Evolutionary conservation across 176 grass and related monocot genomes (phyloP), one percentile per base, ranked within the genome.

Genomic region (Areca catechu): DNA sequence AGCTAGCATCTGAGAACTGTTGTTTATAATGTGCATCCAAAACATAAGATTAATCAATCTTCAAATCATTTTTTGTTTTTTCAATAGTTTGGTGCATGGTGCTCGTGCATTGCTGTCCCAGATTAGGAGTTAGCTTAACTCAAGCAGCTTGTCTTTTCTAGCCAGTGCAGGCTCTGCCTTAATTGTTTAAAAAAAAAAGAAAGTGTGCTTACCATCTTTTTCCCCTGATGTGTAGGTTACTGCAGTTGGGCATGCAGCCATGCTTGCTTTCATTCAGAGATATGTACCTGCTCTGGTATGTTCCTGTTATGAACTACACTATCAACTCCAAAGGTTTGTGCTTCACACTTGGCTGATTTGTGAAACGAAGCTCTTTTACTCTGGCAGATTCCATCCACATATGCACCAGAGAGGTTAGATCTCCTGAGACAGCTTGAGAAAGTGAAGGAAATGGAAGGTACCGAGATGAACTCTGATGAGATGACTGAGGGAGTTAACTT

Each of bases 181-280:
- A 12, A 37, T 5, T 2, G 34, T 37, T 5, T 12, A 9, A 37
- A 10, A 37, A 37, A 10, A 10, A 25, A 25, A 43, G 14, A 43
- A 14, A 12, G 34, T 43, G 7, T 43, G 18, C 65, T 20, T 30
- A 53, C 17, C 24, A 67, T 18, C 10, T 30, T 17, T 53, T 15
- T 7, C 1, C 4, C 0, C 9, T 67, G 7, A 17, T 61, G 14
- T 48, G 29, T 62, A 98, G 94, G 70, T 98, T 68, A 98, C 94
- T 25, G 88, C 94, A 70, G 79, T 98, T 54, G 94, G 94, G 20
- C 94, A 98, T 85, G 94, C 94, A 79, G 94, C 94, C 73, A 98
- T 98, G 52, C 75, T 98, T 65, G 94, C 94, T 64, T 93, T 98
- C 60, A 98, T 98, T 65, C 94, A 93, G 76, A 92, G 84, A 98